These are phyloP conservation scores for Macrolepiota dolichaula DNA, from an alignment of 768 basidiomycete genomes.

Conservation along the genomic window DNA sequence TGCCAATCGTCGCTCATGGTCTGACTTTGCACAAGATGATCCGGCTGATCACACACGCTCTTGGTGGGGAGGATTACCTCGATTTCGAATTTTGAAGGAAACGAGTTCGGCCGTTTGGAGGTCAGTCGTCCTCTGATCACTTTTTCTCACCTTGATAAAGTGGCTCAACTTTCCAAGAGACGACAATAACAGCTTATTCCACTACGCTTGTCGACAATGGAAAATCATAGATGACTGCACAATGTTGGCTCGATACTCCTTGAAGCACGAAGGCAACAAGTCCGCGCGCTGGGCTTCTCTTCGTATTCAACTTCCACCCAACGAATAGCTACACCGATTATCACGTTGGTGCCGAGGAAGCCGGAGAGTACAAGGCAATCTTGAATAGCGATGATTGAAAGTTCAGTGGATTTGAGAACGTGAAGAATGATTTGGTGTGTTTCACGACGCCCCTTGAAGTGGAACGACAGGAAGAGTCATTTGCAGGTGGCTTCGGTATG, in stretches of 20 bases:
- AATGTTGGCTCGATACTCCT: conserved; percentile 82
- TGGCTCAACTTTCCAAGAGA: conserved; percentile 99
- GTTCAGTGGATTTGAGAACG: conserved; percentile 90
- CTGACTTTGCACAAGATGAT: conserved; percentile 97
- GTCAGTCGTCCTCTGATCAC: conserved; percentile 32
- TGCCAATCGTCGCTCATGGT: conserved; percentile 84
- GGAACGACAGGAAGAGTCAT: conserved; percentile 93
- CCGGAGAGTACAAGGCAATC: conserved; percentile 82
- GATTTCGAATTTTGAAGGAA: conserved; percentile 99
- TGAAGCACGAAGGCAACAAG: conserved; percentile 93
- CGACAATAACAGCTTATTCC: conserved; percentile 94
- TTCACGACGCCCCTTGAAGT: conserved; percentile 81
- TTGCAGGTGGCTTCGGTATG: conserved; percentile 55
- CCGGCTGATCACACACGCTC: conserved; percentile 81
- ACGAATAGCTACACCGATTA: conserved; percentile 89
- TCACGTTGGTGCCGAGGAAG: conserved; percentile 81
- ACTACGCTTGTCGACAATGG: conserved; percentile 96
- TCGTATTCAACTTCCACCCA: conserved; percentile 97
- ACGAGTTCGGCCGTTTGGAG: conserved; percentile 98
- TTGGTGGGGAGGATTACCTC: conserved; percentile 96
- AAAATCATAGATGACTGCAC: conserved; percentile 86
- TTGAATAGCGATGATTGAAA: conserved; percentile 82
- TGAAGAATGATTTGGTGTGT: conserved; percentile 58
- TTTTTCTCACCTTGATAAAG: conserved; percentile 28
- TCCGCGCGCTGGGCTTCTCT: conserved; percentile 91